A percentile compares a stretch with the other conserved stretches of the same genome.
Evolutionary conservation across 371 early-diverging fungal genomes (phyloP).

Genomic region (Mucor racemosus): DNA sequence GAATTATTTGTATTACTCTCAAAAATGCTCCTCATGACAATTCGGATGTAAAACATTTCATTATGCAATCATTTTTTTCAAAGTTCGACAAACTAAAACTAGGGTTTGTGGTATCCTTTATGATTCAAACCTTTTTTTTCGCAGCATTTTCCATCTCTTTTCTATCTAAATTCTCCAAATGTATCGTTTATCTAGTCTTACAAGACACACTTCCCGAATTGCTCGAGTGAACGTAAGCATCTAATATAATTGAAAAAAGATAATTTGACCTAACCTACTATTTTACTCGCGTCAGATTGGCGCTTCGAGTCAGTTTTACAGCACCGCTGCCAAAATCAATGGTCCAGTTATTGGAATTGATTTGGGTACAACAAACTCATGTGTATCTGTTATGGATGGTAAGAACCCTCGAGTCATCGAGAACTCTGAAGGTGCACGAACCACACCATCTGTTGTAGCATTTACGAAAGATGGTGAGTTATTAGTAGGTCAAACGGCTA

Average conservation of each 20-base stretch:
- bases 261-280: too few relatives aligned
- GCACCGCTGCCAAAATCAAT: conserved; percentile 47
- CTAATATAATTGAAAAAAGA: not conserved
- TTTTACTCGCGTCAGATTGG: not conserved
- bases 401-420: conserved; percentile 93
- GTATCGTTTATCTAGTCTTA: conserved; percentile 2
- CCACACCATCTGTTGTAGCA: conserved; percentile 95
- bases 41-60: too few relatives aligned
- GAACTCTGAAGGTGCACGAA: conserved; percentile 92
- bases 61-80: not conserved
- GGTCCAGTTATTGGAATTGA: conserved; percentile 97
- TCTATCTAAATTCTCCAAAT: not conserved
- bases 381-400: conserved; percentile 95
- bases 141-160: conserved; percentile 2
- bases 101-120: conserved; percentile 1
- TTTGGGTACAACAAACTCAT: conserved; percentile 98
- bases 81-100: conserved; percentile 2
- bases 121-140: conserved; percentile 5
- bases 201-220: not conserved
- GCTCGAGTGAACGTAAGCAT: not conserved
- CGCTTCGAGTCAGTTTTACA: not conserved
- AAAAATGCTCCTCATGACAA: too few relatives aligned
- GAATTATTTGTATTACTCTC: too few relatives aligned
- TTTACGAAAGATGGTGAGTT: conserved; percentile 87
- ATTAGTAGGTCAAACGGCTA: conserved; percentile 92